Conservation (phyloP, 2,329 filamentous ascomycete genomes). For the Cercospora zeina region DNA sequence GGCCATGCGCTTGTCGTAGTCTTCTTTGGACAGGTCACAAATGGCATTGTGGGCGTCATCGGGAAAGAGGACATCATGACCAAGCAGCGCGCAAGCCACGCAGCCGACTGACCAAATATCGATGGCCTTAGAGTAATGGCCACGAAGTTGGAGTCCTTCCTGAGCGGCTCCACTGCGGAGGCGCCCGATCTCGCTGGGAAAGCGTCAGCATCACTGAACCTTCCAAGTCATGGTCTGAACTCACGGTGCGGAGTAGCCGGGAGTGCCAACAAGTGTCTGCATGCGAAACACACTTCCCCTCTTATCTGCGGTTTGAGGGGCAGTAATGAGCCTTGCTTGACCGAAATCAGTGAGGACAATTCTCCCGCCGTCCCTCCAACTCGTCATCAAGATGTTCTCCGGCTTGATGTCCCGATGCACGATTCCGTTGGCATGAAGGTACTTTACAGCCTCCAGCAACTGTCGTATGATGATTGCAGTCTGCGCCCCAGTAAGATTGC, state of each 20-base stretch:
- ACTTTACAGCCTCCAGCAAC: conserved; percentile 58
- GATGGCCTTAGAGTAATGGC: conserved; percentile 59
- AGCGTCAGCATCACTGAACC: neutral
- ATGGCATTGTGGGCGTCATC: conserved; percentile 24
- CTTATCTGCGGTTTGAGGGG: conserved; percentile 30
- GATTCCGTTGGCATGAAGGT: conserved; percentile 57
- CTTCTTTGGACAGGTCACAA: conserved; percentile 45
- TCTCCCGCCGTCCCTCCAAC: conserved; percentile 52
- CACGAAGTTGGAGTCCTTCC: conserved; percentile 19
- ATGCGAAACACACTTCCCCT: conserved; percentile 46
- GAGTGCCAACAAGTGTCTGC: conserved; percentile 57
- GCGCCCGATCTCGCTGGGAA: conserved; percentile 42
- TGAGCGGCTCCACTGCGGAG: conserved; percentile 27
- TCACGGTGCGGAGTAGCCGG: conserved; percentile 61
- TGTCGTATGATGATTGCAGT: conserved; percentile 58
- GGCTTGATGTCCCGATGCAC: conserved; percentile 65
- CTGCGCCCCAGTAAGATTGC: conserved; percentile 52
- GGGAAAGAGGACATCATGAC: conserved; percentile 52
- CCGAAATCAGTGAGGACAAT: conserved; percentile 64
- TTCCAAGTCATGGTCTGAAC: conserved; percentile 33
- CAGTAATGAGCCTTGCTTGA: conserved; percentile 49
- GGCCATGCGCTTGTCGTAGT: conserved; percentile 40
- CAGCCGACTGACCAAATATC: conserved; percentile 65
- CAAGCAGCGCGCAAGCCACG: conserved; percentile 55
- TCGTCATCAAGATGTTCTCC: conserved; percentile 63